Conservation (phyloP, 345 rosid species). For the Angophora floribunda region DNA sequence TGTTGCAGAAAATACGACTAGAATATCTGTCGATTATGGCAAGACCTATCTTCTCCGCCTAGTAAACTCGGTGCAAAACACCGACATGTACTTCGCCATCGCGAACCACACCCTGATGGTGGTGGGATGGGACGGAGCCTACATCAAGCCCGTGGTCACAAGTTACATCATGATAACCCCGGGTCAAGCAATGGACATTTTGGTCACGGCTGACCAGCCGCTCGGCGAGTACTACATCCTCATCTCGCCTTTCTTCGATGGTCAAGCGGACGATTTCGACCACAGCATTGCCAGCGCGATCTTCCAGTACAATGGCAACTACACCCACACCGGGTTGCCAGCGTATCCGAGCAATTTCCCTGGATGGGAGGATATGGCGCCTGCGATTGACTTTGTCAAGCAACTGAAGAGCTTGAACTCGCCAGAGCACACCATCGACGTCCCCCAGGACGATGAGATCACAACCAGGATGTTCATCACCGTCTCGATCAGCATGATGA, state of each 20-base stretch:
- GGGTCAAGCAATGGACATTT: constrained; percentile 25
- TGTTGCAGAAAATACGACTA: background rate
- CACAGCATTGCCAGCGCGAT: constrained; percentile 19
- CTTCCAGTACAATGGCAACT: constrained; percentile 22
- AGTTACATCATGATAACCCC: constrained; percentile 11
- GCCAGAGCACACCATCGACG: constrained; percentile 8
- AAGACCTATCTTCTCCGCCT: constrained; percentile 27
- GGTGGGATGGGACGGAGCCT: constrained; percentile 21
- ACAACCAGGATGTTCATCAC: constrained; percentile 1
- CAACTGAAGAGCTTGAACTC: constrained; percentile 5
- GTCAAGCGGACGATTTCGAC: constrained; percentile 4
- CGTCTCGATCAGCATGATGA: background rate
- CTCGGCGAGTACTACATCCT: constrained; percentile 17
- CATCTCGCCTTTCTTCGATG: constrained; percentile 3
- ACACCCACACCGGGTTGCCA: background rate
- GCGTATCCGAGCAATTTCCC: constrained; percentile 5
- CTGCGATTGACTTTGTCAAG: background rate
- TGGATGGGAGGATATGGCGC: background rate
- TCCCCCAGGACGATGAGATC: constrained; percentile 6
- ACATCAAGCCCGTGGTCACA: constrained; percentile 9
- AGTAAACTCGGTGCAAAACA: constrained; percentile 9
- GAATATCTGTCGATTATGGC: constrained; percentile 14
- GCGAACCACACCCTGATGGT: constrained; percentile 19
- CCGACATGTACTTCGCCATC: constrained; percentile 17
- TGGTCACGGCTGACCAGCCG: constrained; percentile 12